Evolutionary conservation across 1,139 yeast species (phyloP), one percentile per base, ranked within the genome.

Genomic region (Ashbya aceris): DNA sequence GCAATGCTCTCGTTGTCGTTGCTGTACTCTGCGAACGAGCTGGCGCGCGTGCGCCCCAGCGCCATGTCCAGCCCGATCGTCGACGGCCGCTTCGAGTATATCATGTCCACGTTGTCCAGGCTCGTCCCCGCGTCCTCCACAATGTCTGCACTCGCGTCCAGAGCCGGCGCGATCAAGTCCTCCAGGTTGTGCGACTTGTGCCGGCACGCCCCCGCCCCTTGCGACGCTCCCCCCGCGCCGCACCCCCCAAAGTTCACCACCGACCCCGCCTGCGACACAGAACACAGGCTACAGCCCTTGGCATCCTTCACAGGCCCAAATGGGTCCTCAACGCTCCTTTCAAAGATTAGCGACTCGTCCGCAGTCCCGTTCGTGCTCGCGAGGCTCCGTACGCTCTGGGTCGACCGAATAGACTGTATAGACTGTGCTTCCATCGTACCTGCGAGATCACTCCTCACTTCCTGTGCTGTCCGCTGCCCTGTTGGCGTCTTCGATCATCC

Each of bases 81-180:
- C 1, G 84, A 76, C 43, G 78, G 73, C 50, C 89, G 71, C 53
- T 89, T 71, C 31, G 79, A 70, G 60, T 73, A 79, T 31, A 83
- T 74, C 69, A 83, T 76, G 49, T 83, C 91, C 17, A 83, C 76
- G 45, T 76, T 73, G 53, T 79, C 82, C 48, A 82, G 69, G 53
- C 79, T 75, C 10, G 82, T 68, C 40, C 68, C 63, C 35, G 73
- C 66, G 52, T 77, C 79, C 34, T 73, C 71, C 40, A 83, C 69
- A 30, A 81, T 71, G 38, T 77, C 71, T 3, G 91, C 76, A 23
- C 89, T 74, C 8, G 89, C 89, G 55, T 84, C 95, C 55, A 86
- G 68, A 8, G 87, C 87, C 2, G 95, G 87, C 1, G 95, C 87
- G 40, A 84, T 83, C 52, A 69, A 77, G 60, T 84, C 86, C 57